Conservation (phyloP, 768 basidiomycete species). For the Suillus plorans region DNA sequence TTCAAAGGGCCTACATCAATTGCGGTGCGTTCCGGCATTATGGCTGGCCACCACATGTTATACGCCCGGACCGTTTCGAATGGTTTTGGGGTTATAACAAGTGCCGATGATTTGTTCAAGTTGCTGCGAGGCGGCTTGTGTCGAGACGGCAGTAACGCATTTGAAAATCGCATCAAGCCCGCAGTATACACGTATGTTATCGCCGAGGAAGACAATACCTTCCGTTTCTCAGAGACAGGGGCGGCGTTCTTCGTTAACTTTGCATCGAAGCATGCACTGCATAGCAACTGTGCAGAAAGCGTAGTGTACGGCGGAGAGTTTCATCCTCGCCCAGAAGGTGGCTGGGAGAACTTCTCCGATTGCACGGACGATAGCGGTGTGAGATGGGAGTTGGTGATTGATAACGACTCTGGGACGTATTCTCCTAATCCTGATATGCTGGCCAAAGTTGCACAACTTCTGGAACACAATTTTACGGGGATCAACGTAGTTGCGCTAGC, state of each 20-base stretch:
- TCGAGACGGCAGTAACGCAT: conserved; percentile 16
- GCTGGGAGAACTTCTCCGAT: conserved; percentile 65
- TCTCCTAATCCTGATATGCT: conserved; percentile 66
- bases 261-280: conserved; percentile 84
- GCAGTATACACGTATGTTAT: conserved; percentile 88
- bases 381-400: conserved; percentile 80
- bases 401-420: conserved; percentile 87
- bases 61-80: conserved; percentile 69
- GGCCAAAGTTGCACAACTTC: conserved; percentile 55
- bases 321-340: conserved; percentile 69
- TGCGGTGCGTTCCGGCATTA: conserved; percentile 67
- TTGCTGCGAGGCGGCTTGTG: conserved; percentile 49
- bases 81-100: conserved; percentile 57
- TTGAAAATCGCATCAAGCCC: conserved; percentile 62
- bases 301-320: conserved; percentile 82
- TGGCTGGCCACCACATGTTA: conserved; percentile 70
- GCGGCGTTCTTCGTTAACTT: conserved; percentile 87
- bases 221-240: conserved; percentile 85
- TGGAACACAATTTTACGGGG: conserved; percentile 76
- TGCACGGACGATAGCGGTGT: conserved; percentile 51
- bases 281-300: conserved; percentile 64
- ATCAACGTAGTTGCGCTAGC: conserved; percentile 56
- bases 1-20: conserved; percentile 61
- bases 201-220: conserved; percentile 67
- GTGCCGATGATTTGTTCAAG: conserved; percentile 44